A percentile compares a stretch with the other conserved stretches of the same genome.
phyloP scores from a whole-genome alignment of 345 rosid genomes.

The Odontarrhena argentea region DNA sequence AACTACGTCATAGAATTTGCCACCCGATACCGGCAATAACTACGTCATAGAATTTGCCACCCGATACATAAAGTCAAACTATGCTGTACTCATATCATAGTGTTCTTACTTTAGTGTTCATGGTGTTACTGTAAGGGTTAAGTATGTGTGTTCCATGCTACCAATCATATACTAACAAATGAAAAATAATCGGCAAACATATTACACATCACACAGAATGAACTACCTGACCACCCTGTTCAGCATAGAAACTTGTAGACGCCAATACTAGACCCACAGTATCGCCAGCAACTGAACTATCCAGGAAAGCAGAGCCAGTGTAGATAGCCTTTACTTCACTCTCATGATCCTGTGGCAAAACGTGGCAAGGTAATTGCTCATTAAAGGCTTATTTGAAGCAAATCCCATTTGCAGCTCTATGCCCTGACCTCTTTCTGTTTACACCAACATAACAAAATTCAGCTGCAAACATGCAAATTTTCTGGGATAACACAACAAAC shows the following conservation, averaged over 20 bases:
- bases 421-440: conserved; percentile 5
- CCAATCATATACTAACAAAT: conserved; percentile 11
- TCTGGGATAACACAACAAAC: conserved; percentile 24
- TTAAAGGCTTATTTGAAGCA: background rate
- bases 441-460: background rate
- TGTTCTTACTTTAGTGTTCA: background rate
- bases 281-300: conserved; percentile 48
- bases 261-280: conserved; percentile 80
- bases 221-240: conserved; percentile 99
- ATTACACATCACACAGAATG: conserved; percentile 8
- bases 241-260: conserved; percentile 91
- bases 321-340: conserved; percentile 80
- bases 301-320: conserved; percentile 70
- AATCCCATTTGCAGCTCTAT: background rate
- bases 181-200: conserved; percentile 14
- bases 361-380: conserved; percentile 4
- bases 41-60: conserved; percentile 9
- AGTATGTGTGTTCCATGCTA: background rate
- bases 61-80: background rate
- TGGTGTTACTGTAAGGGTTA: background rate
- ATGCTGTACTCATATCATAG: conserved; percentile 17
- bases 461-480: background rate
- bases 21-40: background rate
- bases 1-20: conserved; percentile 13
- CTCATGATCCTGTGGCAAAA: conserved; percentile 60